Evolutionary conservation across 2,329 filamentous ascomycete genomes (phyloP).

Genomic region (Aspergillus phoenicis): DNA sequence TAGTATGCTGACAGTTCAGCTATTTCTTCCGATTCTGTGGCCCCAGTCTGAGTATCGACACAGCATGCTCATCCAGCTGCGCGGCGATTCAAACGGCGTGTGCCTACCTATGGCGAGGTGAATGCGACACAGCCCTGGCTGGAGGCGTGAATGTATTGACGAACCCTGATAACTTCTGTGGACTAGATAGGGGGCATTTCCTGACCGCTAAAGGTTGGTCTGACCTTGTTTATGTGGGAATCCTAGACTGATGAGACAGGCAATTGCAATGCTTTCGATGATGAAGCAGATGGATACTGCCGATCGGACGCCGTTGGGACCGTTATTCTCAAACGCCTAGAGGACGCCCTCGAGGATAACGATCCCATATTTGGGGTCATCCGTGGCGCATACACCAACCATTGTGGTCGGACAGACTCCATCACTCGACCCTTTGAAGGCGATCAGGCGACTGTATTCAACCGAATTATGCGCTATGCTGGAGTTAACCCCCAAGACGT

Average conservation of each 20-base stretch:
- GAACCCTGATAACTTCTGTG: conserved; percentile 78
- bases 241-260: conserved; percentile 51
- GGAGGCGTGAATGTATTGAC: conserved; percentile 76
- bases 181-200: conserved; percentile 75
- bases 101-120: conserved; percentile 71
- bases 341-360: conserved; percentile 75
- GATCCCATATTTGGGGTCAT: conserved; percentile 73
- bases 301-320: conserved; percentile 75
- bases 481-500: conserved; percentile 76
- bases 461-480: conserved; percentile 69
- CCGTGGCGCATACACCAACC: conserved; percentile 74
- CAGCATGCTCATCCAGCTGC: conserved; percentile 75
- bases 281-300: conserved; percentile 79
- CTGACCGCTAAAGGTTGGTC: conserved; percentile 52
- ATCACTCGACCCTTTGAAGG: conserved; percentile 81
- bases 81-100: conserved; percentile 73
- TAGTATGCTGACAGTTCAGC: conserved; percentile 12
- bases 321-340: conserved; percentile 75
- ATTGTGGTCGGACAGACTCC: conserved; percentile 77
- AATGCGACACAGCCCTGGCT: conserved; percentile 79
- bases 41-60: conserved; percentile 72
- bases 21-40: conserved; percentile 78
- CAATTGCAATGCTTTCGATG: conserved; percentile 78
- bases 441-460: conserved; percentile 72
- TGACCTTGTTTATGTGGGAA: too few relatives aligned